Conservation (phyloP, 768 basidiomycete genomes). For the Mycena galericulata region DNA sequence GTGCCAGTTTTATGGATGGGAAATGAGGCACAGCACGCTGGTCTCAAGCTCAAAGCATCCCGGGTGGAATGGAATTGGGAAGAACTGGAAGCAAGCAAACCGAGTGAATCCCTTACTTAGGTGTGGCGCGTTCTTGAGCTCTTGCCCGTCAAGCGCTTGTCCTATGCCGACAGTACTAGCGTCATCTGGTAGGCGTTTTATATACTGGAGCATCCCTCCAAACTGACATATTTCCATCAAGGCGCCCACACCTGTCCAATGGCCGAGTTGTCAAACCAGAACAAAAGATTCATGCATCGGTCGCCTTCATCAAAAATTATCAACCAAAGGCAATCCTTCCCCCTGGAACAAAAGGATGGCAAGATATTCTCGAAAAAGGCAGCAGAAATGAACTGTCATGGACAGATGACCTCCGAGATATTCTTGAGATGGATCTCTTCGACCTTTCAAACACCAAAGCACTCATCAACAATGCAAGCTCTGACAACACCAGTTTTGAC, state of each 20-base stretch:
- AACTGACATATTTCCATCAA: background rate
- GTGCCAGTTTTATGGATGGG: slow-evolving; percentile 3
- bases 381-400: background rate
- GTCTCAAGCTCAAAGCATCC: background rate
- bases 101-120: background rate
- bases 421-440: slow-evolving; percentile 1
- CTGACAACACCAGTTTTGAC: background rate
- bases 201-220: too few species aligned
- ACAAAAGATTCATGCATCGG: background rate
- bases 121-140: background rate
- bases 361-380: background rate
- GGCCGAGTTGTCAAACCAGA: background rate
- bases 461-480: background rate
- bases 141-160: background rate
- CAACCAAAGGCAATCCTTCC: background rate
- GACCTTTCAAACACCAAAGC: background rate
- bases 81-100: background rate
- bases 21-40: background rate
- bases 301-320: background rate
- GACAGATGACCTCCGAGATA: background rate
- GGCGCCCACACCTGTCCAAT: background rate
- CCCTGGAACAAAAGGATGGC: background rate
- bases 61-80: slow-evolving; percentile 4
- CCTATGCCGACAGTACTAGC: background rate
- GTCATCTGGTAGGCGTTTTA: background rate